Evolutionary conservation across 371 early-diverging fungal species (phyloP).

Genomic region (Apophysomyces elegans): DNA sequence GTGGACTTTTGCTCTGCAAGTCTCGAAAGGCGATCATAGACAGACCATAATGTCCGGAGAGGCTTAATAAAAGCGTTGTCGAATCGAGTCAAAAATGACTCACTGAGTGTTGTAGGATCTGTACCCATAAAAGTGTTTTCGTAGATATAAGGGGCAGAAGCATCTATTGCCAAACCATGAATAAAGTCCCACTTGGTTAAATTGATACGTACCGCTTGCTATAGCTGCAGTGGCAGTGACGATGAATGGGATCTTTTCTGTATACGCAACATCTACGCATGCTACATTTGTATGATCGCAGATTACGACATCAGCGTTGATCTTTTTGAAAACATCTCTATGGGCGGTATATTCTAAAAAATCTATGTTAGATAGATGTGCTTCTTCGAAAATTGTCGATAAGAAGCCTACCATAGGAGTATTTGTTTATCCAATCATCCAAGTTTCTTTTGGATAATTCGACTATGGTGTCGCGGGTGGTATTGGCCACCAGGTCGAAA

Average conservation of each 20-base stretch:
- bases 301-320: conserved; percentile 15
- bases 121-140: background rate
- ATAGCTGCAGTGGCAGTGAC: background rate
- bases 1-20: background rate
- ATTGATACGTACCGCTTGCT: too few relatives aligned
- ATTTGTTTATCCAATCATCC: too few relatives aligned
- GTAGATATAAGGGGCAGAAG: conserved; percentile 30
- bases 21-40: background rate
- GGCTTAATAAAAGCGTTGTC: conserved; percentile 22
- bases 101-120: conserved; percentile 19
- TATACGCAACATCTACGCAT: conserved; percentile 14
- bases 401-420: too few relatives aligned
- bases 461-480: too few relatives aligned
- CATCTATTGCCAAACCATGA: conserved; percentile 13
- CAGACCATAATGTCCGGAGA: background rate
- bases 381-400: too few relatives aligned
- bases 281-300: conserved; percentile 14
- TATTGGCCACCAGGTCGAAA: too few relatives aligned
- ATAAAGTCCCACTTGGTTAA: too few relatives aligned
- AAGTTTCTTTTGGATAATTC: too few relatives aligned
- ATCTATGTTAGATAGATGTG: too few relatives aligned
- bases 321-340: conserved; percentile 2
- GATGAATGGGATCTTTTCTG: conserved; percentile 13
- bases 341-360: conserved; percentile 7
- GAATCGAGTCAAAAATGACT: conserved; percentile 22